Conservation (phyloP, 768 basidiomycete genomes). For the Hortiboletus campestris region DNA sequence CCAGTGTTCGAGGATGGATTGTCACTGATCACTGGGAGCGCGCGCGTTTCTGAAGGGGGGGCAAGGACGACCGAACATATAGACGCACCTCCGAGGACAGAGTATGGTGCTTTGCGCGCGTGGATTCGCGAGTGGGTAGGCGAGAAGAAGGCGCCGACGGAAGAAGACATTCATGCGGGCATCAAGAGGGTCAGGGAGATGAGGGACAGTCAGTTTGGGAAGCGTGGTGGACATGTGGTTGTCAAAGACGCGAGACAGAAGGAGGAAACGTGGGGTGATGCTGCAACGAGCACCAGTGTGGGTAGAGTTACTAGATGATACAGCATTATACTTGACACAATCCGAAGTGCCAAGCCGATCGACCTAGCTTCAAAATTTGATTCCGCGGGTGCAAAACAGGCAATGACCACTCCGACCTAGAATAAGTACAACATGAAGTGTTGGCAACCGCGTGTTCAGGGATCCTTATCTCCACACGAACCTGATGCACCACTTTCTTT, state of each 20-base stretch:
- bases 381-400: constrained; percentile 4
- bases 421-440: not conserved
- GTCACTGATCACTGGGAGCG: constrained; percentile 1
- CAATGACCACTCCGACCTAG: not conserved
- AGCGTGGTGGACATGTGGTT: constrained; percentile 4
- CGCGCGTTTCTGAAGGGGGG: not conserved
- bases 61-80: not conserved
- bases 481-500: not conserved
- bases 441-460: not conserved
- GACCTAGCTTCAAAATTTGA: not conserved
- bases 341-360: not conserved
- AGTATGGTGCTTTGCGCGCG: constrained; percentile 25
- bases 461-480: not conserved
- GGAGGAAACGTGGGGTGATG: too few relatives aligned
- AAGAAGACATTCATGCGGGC: constrained; percentile 35
- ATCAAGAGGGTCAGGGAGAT: constrained; percentile 28
- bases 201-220: constrained; percentile 25
- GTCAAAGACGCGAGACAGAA: not conserved
- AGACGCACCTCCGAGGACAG: constrained; percentile 13
- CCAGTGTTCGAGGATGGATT: constrained; percentile 52
- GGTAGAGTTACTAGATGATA: not conserved
- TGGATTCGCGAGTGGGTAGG: constrained; percentile 66
- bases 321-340: not conserved
- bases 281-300: not conserved
- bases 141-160: constrained; percentile 41